Evolutionary conservation across 2,329 filamentous ascomycete species (phyloP).

Genomic region (Cladobotryum protrusum): DNA sequence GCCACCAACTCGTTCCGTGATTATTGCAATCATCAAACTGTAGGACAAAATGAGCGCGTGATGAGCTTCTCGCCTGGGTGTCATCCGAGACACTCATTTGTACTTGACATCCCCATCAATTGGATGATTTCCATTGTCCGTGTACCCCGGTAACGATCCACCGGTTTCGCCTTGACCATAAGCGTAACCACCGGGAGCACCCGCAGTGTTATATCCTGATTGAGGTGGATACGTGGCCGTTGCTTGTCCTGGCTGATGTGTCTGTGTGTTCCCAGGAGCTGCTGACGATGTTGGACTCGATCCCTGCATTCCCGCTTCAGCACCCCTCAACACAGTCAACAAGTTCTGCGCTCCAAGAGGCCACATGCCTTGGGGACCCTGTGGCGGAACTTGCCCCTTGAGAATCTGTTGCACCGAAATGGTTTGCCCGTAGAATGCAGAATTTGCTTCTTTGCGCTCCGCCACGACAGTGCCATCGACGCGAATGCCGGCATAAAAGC

Average conservation of each 20-base stretch:
- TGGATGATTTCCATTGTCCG: conserved; percentile 4
- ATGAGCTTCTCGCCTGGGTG: neutral
- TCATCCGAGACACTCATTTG: neutral
- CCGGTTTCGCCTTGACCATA: neutral
- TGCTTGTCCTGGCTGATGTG: neutral
- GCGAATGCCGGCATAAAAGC: conserved; percentile 81
- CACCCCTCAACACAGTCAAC: conserved; percentile 25
- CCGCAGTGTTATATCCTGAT: neutral
- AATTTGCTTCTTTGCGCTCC: conserved; percentile 82
- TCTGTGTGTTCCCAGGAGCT: neutral
- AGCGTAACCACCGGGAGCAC: neutral
- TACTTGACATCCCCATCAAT: conserved; percentile 12
- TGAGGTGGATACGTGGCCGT: neutral
- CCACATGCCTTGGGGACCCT: conserved; percentile 24
- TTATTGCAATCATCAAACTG: too few species aligned
- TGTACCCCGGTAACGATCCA: conserved; percentile 2
- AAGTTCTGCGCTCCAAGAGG: conserved; percentile 26
- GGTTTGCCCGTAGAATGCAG: conserved; percentile 70
- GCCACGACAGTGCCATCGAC: conserved; percentile 83
- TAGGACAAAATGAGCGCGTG: neutral
- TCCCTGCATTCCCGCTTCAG: conserved; percentile 23
- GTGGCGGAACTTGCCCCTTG: conserved; percentile 31
- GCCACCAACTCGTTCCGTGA: too few species aligned
- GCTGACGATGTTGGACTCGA: neutral
- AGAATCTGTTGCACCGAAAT: conserved; percentile 43